phyloP scores from a whole-genome alignment of 2,329 filamentous ascomycete species.

The Stachybotrys echinatus region DNA sequence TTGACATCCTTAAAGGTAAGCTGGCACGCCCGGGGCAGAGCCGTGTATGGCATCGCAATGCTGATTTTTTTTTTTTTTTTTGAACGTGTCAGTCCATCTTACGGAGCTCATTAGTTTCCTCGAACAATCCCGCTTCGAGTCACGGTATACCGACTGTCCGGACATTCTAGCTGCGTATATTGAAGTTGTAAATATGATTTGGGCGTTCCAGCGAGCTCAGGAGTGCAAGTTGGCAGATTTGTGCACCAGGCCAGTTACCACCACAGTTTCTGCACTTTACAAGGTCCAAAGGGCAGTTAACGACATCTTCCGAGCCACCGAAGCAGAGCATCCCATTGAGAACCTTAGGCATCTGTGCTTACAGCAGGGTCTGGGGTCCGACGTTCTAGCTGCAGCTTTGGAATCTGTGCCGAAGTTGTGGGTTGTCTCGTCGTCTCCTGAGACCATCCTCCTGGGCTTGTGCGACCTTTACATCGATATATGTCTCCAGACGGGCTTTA shows the following conservation, averaged over 20 bases:
- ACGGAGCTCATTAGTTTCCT: slow-evolving; percentile 24
- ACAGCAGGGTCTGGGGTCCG: slow-evolving; percentile 20
- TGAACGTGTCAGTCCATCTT: slow-evolving; percentile 18
- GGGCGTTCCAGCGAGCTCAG: slow-evolving; percentile 20
- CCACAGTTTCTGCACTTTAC: slow-evolving; percentile 27
- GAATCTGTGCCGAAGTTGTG: slow-evolving; percentile 23
- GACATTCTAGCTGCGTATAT: slow-evolving; percentile 41
- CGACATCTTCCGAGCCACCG: slow-evolving; percentile 26
- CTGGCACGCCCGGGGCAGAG: not conserved
- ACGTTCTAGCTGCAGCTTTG: slow-evolving; percentile 31
- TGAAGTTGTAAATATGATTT: slow-evolving; percentile 39
- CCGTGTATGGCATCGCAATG: not conserved
- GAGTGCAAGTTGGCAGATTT: slow-evolving; percentile 12
- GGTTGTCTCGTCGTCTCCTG: slow-evolving; percentile 17
- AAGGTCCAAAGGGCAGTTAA: slow-evolving; percentile 31
- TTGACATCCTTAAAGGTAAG: slow-evolving; percentile 37
- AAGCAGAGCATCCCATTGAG: slow-evolving; percentile 13
- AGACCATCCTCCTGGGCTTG: slow-evolving; percentile 24
- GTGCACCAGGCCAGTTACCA: not conserved
- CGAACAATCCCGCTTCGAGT: slow-evolving; percentile 15
- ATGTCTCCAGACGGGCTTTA: slow-evolving; percentile 28
- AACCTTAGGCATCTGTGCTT: slow-evolving; percentile 21
- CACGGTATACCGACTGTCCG: slow-evolving; percentile 22
- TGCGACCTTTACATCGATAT: slow-evolving; percentile 37
- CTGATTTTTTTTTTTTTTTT: no score